Conservation (phyloP, 352 stramenopile species). For the Globisporangium canariense region DNA sequence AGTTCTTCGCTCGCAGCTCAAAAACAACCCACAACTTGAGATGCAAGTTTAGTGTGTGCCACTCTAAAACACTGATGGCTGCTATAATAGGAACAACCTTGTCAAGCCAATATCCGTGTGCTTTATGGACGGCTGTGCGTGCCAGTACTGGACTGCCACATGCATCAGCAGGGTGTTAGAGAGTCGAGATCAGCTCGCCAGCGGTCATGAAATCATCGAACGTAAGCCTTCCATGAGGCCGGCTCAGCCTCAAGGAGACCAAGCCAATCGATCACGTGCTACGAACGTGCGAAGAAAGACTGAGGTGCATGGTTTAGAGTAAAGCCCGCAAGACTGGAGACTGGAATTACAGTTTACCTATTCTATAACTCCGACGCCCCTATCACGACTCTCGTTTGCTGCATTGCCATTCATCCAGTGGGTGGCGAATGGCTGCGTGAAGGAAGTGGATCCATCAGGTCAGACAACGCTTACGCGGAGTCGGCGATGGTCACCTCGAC, state of each 20-base stretch:
- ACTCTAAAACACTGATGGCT: background rate
- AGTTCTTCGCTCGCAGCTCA: background rate
- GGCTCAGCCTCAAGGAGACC: no score
- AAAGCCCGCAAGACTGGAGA: constrained; percentile 29
- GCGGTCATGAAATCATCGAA: no score
- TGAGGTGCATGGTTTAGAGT: constrained; percentile 1
- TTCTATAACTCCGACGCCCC: constrained; percentile 23
- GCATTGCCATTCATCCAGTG: constrained; percentile 10
- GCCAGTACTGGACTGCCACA: no score
- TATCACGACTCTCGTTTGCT: constrained; percentile 22
- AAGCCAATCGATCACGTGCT: no score
- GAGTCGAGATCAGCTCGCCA: no score
- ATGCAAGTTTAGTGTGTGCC: background rate
- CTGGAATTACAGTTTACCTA: constrained; percentile 32
- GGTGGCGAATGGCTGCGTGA: background rate
- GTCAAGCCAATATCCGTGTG: no score
- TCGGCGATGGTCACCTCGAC: constrained; percentile 98
- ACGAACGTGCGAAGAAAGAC: background rate
- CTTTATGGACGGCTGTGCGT: no score
- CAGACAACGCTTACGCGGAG: constrained; percentile 58
- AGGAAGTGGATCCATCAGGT: background rate
- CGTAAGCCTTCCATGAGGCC: no score
- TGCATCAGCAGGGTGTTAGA: no score
- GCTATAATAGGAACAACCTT: no score
- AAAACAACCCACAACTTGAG: background rate